Evolutionary conservation across 441 rosid genomes (phyloP).

Genomic region (Pelargonium australe): DNA sequence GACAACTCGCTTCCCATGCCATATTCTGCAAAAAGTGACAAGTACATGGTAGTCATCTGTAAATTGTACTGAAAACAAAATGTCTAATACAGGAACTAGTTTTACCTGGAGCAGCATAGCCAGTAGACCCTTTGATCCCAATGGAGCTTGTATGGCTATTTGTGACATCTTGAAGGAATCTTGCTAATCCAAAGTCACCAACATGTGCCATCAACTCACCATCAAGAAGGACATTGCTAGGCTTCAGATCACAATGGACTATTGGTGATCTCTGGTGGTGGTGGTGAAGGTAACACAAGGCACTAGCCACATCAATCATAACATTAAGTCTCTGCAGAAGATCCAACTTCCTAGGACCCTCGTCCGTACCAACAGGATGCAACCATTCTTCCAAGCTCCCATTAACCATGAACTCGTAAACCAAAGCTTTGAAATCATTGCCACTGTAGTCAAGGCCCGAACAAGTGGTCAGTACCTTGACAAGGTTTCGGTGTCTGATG

Average conservation of each 20-base stretch:
- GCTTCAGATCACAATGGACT: constrained; percentile 19
- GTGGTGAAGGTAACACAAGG: constrained; percentile 6
- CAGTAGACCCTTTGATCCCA: constrained; percentile 10
- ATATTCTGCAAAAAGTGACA: not conserved
- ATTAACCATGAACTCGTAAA: constrained; percentile 18
- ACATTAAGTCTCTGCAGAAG: constrained; percentile 10
- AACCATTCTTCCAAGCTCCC: constrained; percentile 16
- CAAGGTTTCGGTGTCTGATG: constrained; percentile 10
- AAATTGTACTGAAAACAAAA: too few species aligned
- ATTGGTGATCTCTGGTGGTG: not conserved
- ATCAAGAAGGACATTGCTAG: constrained; percentile 13
- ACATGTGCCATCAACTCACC: constrained; percentile 13
- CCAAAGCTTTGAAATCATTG: constrained; percentile 17
- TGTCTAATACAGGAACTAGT: not conserved
- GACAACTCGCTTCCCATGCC: constrained; percentile 14
- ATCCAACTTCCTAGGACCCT: not conserved
- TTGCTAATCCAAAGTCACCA: constrained; percentile 13
- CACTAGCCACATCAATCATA: not conserved
- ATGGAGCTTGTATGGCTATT: not conserved
- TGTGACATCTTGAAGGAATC: accelerated
- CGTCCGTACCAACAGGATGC: not conserved
- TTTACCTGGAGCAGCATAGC: constrained; percentile 18
- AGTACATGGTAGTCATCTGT: too few species aligned
- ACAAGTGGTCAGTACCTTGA: constrained; percentile 17
- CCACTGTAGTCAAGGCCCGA: constrained; percentile 11